Conservation (phyloP, 768 basidiomycete genomes). For the Trametes elegans region DNA sequence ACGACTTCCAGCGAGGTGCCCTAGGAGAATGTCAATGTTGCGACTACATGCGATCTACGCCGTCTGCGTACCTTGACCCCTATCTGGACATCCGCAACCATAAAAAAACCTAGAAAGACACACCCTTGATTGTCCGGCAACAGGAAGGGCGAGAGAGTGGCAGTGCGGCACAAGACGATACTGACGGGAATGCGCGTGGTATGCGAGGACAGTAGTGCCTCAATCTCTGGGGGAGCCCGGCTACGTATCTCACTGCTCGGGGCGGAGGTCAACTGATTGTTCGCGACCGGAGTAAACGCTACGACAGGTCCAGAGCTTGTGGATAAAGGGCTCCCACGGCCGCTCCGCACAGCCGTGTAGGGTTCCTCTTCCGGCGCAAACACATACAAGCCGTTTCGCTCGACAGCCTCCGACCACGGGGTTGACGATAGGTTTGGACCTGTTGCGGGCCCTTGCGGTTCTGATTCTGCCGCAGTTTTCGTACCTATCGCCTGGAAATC, state of each 20-base stretch:
- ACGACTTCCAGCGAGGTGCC: neutral
- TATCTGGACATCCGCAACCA: neutral
- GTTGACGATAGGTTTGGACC: too few species aligned
- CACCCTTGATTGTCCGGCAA: constrained; percentile 3
- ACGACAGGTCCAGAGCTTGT: neutral
- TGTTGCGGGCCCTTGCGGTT: too few species aligned
- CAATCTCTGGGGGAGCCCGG: constrained; percentile 8
- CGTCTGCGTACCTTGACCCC: neutral
- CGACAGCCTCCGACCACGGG: too few species aligned
- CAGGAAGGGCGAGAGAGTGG: neutral
- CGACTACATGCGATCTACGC: too few species aligned
- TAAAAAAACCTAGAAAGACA: constrained; percentile 9
- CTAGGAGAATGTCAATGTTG: neutral
- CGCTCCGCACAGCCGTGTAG: too few species aligned
- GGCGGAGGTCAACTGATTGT: neutral
- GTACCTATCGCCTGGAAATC: neutral
- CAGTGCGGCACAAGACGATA: neutral
- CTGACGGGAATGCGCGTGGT: neutral
- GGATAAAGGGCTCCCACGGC: neutral
- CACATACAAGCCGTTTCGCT: too few species aligned
- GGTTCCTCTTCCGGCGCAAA: too few species aligned
- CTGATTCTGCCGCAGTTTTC: neutral
- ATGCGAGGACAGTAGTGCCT: neutral
- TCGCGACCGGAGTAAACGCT: neutral
- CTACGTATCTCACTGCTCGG: neutral